Evolutionary conservation across 805 yeast genomes (phyloP).

Genomic region (Saccharomycopsis microspora): DNA sequence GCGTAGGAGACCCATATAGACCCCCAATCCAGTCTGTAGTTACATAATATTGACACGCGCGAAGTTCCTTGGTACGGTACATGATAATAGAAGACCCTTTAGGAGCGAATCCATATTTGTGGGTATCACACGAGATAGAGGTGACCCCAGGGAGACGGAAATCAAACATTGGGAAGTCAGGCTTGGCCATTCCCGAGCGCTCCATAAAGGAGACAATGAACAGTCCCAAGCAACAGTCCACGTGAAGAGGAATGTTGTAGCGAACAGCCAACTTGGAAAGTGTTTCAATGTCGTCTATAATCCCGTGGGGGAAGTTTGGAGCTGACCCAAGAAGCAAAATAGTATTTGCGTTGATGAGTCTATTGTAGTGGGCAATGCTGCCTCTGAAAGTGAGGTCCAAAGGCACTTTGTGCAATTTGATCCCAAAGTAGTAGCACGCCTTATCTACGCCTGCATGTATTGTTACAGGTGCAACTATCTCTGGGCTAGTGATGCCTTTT

Average conservation of each 20-base stretch:
- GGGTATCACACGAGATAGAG: conserved; percentile 98
- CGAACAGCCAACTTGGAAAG: conserved; percentile 55
- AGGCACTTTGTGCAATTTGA: conserved; percentile 72
- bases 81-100: conserved; percentile 89
- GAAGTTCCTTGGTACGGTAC: conserved; percentile 61
- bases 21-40: conserved; percentile 90
- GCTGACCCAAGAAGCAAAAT: conserved; percentile 86
- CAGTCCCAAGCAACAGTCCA: conserved; percentile 93
- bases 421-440: conserved; percentile 84
- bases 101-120: conserved; percentile 97
- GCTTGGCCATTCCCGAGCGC: conserved; percentile 29
- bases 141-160: conserved; percentile 89
- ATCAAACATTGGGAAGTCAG: conserved; percentile 49
- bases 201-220: conserved; percentile 75
- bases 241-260: conserved; percentile 78
- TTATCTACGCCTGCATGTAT: conserved; percentile 94
- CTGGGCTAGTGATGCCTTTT: conserved; percentile 60
- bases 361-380: conserved; percentile 46
- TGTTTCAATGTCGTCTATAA: conserved; percentile 76
- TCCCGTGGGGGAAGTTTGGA: conserved; percentile 96
- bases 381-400: conserved; percentile 66
- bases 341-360: conserved; percentile 67
- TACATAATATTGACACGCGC: conserved; percentile 78
- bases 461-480: conserved; percentile 79
- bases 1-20: conserved; percentile 88